Conservation (phyloP, 768 basidiomycete species). For the Phylloporus rhodoxanthus region DNA sequence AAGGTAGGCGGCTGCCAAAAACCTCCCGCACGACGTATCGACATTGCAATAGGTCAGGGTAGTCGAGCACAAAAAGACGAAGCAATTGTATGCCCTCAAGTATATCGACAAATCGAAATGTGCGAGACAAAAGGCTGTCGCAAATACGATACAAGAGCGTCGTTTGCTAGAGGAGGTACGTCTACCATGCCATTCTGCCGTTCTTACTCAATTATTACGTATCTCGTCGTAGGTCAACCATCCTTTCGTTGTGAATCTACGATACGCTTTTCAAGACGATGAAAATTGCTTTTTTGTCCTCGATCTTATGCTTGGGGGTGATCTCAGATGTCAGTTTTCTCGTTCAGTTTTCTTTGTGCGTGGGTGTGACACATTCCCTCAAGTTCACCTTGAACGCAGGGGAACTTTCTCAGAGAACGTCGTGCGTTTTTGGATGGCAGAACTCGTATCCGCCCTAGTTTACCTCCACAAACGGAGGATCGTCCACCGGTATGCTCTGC, state of each 20-base stretch:
- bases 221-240: conserved; percentile 63
- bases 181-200: not conserved
- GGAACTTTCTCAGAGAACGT: conserved; percentile 61
- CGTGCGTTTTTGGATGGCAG: conserved; percentile 85
- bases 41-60: conserved; percentile 69
- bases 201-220: conserved; percentile 7
- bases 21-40: conserved; percentile 1
- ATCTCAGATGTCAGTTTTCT: conserved; percentile 71
- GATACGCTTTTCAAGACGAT: conserved; percentile 96
- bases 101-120: conserved; percentile 96
- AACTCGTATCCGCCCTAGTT: conserved; percentile 75
- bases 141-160: conserved; percentile 92
- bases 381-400: conserved; percentile 81
- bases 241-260: conserved; percentile 82
- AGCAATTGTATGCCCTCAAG: conserved; percentile 91
- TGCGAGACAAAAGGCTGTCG: conserved; percentile 84
- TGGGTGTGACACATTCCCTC: conserved; percentile 1
- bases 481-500: conserved; percentile 74
- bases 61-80: conserved; percentile 91
- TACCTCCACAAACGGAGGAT: conserved; percentile 91
- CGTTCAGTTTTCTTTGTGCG: not conserved
- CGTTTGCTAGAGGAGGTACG: conserved; percentile 85
- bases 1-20: conserved; percentile 52
- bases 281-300: conserved; percentile 97
- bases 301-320: conserved; percentile 94